Evolutionary conservation across 257 asterid genomes (phyloP).

Genomic region (Datura wrightii): DNA sequence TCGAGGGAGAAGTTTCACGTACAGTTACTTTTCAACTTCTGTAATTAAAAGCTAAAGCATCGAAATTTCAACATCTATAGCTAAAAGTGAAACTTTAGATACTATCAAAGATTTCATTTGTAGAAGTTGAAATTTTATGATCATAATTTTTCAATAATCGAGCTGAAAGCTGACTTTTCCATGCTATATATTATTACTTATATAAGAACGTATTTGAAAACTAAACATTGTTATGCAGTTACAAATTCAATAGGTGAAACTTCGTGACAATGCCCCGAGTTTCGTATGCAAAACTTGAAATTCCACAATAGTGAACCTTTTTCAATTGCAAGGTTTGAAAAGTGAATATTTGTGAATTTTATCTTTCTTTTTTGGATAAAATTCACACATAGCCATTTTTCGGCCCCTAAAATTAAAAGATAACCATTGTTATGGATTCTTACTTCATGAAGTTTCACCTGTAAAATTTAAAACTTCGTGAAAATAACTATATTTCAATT

Average conservation of each 20-base stretch:
- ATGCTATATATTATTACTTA: not conserved
- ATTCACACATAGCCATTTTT: not conserved
- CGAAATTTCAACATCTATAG: not conserved
- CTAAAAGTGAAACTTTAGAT: not conserved
- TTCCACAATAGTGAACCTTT: not conserved
- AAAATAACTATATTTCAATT: not conserved
- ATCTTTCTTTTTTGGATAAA: not conserved
- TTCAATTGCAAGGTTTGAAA: not conserved
- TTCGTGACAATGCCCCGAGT: not conserved
- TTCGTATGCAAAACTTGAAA: not conserved
- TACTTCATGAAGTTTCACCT: no score
- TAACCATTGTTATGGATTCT: not conserved
- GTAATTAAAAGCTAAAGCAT: not conserved
- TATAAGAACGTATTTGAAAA: not conserved
- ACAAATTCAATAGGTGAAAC: not conserved
- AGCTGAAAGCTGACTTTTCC: not conserved
- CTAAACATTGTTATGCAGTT: not conserved
- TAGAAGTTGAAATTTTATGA: not conserved
- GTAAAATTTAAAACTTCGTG: not conserved
- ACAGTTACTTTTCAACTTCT: not conserved
- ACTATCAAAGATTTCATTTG: not conserved
- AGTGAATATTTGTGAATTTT: not conserved
- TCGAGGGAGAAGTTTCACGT: not conserved
- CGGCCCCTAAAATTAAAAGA: not conserved
- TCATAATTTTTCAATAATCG: not conserved